Evolutionary conservation across 768 basidiomycete genomes (phyloP), one percentile per base, ranked within the genome.

Genomic region (Termitomyces sp.): DNA sequence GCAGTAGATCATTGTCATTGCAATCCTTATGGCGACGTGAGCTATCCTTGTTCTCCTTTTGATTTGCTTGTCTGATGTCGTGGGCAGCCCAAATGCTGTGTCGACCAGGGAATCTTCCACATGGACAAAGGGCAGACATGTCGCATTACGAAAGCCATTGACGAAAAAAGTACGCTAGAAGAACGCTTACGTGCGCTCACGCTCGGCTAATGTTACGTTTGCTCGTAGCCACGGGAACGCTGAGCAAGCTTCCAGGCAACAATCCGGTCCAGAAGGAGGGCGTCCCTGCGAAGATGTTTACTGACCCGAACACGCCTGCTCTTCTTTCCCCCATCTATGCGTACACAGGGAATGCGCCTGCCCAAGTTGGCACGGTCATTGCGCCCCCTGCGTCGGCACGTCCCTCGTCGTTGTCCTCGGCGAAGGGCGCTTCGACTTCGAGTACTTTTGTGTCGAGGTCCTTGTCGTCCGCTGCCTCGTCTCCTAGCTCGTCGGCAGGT

Each of bases 1-100:
- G 85, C 82, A 22, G 74, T 87, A 16, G 78, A 85, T 65, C 69
- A 75, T 15, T 84, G 82, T 59, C 65, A 77, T 60, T 83, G 81
- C 69, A 73, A 77, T 58, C 52, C 53, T 2, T 79, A 67, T 51
- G 79, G 80, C 31, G 77, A 78, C 61, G 76, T 78, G 51, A 58
- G 75, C 36, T 66, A 13, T 46, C 20, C n/a, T 18, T 15, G 29
- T 16, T 33, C 22, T 16, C 16, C 36, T 39, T 36, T 10, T 42
- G n/a, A 9, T 7, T 15, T 18, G 16, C 20, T 28, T n/a, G 12
- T 52, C 5, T 26, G 31, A 54, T 29, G 4, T 29, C 41, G 34
- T 20, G 24, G 24, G 28, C 54, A 76, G 73, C 64, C 77, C 18
- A 70, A 68, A 15, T 83, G 81, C 65, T 83, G 81, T 59, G 76